Evolutionary conservation across 129 eudicot genomes (phyloP).

Genomic region (Kitagawia praeruptora): DNA sequence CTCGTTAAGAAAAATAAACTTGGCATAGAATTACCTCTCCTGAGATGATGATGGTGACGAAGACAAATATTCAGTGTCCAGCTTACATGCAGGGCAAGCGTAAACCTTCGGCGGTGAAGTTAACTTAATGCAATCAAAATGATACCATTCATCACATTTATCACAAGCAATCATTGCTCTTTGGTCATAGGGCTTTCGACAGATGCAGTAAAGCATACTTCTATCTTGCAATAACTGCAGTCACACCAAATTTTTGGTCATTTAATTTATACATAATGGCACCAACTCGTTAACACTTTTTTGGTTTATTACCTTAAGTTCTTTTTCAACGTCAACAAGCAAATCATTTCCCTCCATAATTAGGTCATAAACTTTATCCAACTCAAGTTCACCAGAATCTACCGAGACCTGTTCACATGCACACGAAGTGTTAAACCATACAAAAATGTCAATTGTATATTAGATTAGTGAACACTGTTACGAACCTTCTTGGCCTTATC

Average conservation of each 20-base stretch:
- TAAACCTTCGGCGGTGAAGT: constrained; percentile 65
- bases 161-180: constrained; percentile 94
- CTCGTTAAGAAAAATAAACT: background rate
- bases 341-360: constrained; percentile 61
- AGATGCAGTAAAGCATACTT: constrained; percentile 93
- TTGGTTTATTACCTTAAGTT: constrained; percentile 58
- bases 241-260: constrained; percentile 9
- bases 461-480: background rate
- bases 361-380: constrained; percentile 82
- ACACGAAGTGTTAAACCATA: constrained; percentile 4
- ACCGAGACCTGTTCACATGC: constrained; percentile 47
- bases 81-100: constrained; percentile 85
- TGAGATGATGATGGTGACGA: constrained; percentile 28
- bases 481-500: constrained; percentile 75
- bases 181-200: constrained; percentile 81
- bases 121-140: constrained; percentile 79
- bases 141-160: constrained; percentile 97
- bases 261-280: background rate
- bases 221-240: constrained; percentile 73
- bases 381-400: constrained; percentile 72
- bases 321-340: constrained; percentile 56
- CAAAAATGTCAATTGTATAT: background rate
- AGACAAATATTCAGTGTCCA: constrained; percentile 27
- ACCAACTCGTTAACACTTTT: background rate
- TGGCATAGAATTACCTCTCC: constrained; percentile 39